These are phyloP conservation scores for Actinomortierella ambigua DNA, from an alignment of 371 early-diverging fungal genomes.

Conservation along the genomic window DNA sequence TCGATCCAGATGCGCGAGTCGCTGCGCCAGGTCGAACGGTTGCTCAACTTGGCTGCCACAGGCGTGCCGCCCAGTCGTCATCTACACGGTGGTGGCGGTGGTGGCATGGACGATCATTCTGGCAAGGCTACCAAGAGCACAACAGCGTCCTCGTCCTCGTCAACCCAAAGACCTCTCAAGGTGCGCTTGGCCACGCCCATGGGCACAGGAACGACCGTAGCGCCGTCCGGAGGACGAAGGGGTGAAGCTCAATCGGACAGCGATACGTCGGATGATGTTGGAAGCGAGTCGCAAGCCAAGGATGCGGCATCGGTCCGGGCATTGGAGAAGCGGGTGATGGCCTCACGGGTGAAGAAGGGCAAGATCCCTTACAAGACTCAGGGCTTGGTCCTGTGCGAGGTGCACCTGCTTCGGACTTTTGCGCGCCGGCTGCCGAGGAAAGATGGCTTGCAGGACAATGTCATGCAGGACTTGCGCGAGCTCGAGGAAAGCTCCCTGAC, in stretches of 20 bases:
- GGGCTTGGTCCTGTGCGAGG: slow-evolving; percentile 75
- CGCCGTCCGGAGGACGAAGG: too few relatives aligned
- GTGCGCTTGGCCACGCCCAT: too few relatives aligned
- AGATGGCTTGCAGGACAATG: slow-evolving; percentile 62
- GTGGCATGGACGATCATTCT: too few relatives aligned
- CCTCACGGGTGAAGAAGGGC: slow-evolving; percentile 33
- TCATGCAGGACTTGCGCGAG: slow-evolving; percentile 75
- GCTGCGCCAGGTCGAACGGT: slow-evolving; percentile 24
- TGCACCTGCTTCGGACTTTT: slow-evolving; percentile 61
- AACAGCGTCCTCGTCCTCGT: too few relatives aligned
- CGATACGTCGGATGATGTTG: slow-evolving; percentile 11
- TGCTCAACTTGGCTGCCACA: slow-evolving; percentile 31
- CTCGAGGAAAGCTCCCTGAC: slow-evolving; percentile 66
- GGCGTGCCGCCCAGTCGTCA: slow-evolving; percentile 10
- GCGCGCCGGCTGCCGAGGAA: slow-evolving; percentile 53
- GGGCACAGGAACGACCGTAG: too few relatives aligned
- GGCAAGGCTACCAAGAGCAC: too few relatives aligned
- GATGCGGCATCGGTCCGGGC: background rate
- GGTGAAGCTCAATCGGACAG: background rate
- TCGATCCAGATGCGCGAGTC: slow-evolving; percentile 37
- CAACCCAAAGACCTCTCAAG: too few relatives aligned
- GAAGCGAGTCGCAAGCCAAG: slow-evolving; percentile 29
- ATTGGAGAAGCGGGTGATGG: slow-evolving; percentile 4
- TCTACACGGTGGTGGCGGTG: slow-evolving; percentile 5
- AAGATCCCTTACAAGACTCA: slow-evolving; percentile 65